Evolutionary conservation across 2,329 filamentous ascomycete genomes (phyloP), one percentile per base, ranked within the genome.

Genomic region (Teratosphaeria nubilosa): DNA sequence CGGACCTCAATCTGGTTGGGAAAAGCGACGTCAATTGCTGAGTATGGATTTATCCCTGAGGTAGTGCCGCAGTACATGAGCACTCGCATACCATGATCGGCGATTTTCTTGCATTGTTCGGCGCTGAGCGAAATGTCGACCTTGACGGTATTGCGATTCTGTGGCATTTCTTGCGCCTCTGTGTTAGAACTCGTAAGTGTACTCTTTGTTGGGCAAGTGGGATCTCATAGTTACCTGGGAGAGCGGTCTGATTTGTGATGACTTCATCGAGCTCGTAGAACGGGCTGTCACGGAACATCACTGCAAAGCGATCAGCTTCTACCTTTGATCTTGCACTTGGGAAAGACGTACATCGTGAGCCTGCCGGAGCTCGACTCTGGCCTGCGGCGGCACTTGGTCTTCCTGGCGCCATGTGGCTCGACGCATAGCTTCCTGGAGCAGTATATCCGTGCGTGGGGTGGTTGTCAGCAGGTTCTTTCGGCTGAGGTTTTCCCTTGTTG

Each of bases 1-100:
- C 91, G 92, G 58, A 99, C 81, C 71, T 99, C 94, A 32, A 94
- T 88, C 74, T 96, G 91, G 66, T 92, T 85, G 1, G 94, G 94
- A 64, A 99, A 99, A 0, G 89, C 78, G 56, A 99, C 85, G 61
- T 97, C 90, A 55, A 76, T 55, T 37, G 53, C 53, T 16, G 73
- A 71, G 62, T 89, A 88, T 2, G 77, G 72, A 16, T 81, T 83
- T 14, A 80, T 74, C 16, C 78, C 79, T 20, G 61, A 56, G 27
- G 70, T 53, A 1, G 78, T 77, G 3, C 89, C 85, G 67, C 91
- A 95, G 69, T 95, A 96, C 4, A 96, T 79, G 82, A 96, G 86
- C 50, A 96, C 79, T 54, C 85, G 82, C 66, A 87, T 80, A n/a
- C 79, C 76, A 61, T 92, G 84, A 7, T 73, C 71, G 27, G 80